Evolutionary conservation across 257 asterid genomes (phyloP).

Genomic region (Nicotiana benthamiana): DNA sequence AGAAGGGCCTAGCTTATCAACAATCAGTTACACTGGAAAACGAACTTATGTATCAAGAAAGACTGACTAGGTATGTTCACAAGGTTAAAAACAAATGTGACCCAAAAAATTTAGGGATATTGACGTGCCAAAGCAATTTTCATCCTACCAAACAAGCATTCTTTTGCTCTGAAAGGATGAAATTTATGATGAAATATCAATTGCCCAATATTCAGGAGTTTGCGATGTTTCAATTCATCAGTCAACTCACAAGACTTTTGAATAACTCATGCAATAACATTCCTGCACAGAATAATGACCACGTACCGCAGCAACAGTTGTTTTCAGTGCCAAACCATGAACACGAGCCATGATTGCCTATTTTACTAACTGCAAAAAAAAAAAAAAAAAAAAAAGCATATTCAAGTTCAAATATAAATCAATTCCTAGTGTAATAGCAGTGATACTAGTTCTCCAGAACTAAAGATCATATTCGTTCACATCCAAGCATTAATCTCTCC

Average conservation of each 20-base stretch:
- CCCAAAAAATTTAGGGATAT: neutral
- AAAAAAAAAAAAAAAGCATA: neutral
- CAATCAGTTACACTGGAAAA: neutral
- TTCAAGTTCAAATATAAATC: neutral
- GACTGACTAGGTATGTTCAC: neutral
- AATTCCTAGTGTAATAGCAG: neutral
- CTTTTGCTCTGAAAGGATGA: neutral
- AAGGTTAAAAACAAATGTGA: neutral
- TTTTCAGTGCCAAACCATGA: constrained; percentile 93
- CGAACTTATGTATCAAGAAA: neutral
- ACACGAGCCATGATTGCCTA: constrained; percentile 87
- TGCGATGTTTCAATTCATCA: neutral
- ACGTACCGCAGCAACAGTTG: constrained; percentile 98
- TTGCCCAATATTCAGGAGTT: neutral
- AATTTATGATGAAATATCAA: neutral
- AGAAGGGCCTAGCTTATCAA: neutral
- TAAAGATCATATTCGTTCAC: neutral
- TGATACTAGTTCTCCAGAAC: neutral
- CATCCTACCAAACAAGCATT: neutral
- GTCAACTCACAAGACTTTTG: neutral
- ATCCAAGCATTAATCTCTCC: neutral
- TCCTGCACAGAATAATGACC: constrained; percentile 9
- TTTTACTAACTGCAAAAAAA: constrained; percentile 64
- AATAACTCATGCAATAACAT: neutral
- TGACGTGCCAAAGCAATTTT: neutral